phyloP scores from a whole-genome alignment of 768 basidiomycete genomes.

The Krasilnikovozyma curviuscula region DNA sequence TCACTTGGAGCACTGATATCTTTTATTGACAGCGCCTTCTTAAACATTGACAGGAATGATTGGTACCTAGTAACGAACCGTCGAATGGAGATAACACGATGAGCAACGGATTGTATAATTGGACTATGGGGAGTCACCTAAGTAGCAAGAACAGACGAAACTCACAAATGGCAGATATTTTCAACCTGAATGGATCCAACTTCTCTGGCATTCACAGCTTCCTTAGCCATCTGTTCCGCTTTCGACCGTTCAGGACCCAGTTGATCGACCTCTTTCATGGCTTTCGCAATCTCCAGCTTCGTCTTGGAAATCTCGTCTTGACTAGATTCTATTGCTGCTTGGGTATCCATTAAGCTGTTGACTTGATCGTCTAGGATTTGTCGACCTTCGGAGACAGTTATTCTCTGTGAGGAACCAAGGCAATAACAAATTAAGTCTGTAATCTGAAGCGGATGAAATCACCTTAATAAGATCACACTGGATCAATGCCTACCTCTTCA shows the following conservation, averaged over 20 bases:
- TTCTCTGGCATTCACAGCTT: constrained; percentile 46
- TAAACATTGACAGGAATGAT: too few species aligned
- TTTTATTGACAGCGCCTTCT: too few species aligned
- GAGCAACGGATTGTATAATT: too few species aligned
- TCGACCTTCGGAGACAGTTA: constrained; percentile 57
- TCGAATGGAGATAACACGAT: too few species aligned
- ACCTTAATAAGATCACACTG: background rate
- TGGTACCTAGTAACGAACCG: too few species aligned
- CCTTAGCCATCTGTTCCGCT: constrained; percentile 45
- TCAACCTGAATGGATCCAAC: constrained; percentile 27
- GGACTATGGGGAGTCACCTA: too few species aligned
- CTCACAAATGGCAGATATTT: constrained; percentile 32
- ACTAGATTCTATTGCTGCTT: constrained; percentile 45
- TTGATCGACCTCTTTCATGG: constrained; percentile 24
- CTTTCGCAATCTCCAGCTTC: constrained; percentile 30
- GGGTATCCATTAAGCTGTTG: constrained; percentile 56
- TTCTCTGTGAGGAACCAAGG: constrained; percentile 32
- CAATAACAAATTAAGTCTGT: background rate
- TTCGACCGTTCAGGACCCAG: constrained; percentile 28
- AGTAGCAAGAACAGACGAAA: constrained; percentile 44
- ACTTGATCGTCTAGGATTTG: constrained; percentile 55
- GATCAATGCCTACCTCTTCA: constrained; percentile 24
- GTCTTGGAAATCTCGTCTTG: constrained; percentile 29
- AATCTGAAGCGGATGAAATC: background rate
- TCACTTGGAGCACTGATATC: too few species aligned